phyloP scores from a whole-genome alignment of 2,329 filamentous ascomycete genomes.

The Penicillium sp. region DNA sequence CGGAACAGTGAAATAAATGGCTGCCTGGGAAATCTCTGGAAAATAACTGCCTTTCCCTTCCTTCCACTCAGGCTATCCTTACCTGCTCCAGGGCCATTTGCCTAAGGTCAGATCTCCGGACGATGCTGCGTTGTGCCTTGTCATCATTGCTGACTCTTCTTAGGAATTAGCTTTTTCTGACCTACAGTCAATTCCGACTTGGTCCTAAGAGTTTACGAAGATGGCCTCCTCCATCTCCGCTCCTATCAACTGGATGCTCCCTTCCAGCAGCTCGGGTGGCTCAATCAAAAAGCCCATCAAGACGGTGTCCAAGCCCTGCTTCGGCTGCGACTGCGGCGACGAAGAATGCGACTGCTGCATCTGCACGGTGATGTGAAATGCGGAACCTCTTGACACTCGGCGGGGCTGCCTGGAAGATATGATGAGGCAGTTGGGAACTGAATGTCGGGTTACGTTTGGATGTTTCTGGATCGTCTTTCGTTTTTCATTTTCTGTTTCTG shows the following conservation, averaged over 20 bases:
- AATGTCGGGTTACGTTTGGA: neutral
- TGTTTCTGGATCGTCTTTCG: neutral
- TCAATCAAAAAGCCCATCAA: constrained; percentile 41
- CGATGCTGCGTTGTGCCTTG: neutral
- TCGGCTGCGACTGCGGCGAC: constrained; percentile 43
- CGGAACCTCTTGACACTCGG: neutral
- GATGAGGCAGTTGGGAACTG: neutral
- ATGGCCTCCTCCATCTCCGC: constrained; percentile 23
- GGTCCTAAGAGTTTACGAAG: neutral
- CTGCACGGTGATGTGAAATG: constrained; percentile 41
- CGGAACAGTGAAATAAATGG: neutral
- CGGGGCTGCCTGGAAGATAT: neutral
- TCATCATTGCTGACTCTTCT: neutral
- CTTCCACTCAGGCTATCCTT: neutral
- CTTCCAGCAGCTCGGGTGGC: constrained; percentile 34
- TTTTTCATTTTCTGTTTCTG: neutral
- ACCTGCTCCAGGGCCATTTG: neutral
- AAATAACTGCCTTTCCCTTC: neutral
- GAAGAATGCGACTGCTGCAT: constrained; percentile 44
- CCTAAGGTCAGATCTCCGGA: neutral
- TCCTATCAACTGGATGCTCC: constrained; percentile 34
- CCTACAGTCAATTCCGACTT: neutral
- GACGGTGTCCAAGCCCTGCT: constrained; percentile 40
- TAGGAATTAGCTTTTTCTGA: neutral
- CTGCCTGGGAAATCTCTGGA: neutral